Conservation (phyloP, 495 filamentous ascomycete genomes). For the Lichina pygmaea region DNA sequence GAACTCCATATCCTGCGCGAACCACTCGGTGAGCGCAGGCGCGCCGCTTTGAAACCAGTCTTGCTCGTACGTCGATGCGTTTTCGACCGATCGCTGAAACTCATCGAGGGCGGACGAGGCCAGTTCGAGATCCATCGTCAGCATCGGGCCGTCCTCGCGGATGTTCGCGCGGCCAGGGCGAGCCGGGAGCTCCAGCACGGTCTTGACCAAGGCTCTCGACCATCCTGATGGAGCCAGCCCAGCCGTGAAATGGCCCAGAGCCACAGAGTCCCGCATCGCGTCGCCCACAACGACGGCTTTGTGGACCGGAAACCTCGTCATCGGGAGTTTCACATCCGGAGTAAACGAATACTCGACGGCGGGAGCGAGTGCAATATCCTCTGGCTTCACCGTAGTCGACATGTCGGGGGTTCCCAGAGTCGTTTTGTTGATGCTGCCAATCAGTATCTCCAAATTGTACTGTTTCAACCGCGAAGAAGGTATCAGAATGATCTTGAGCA, state of each 20-base stretch:
- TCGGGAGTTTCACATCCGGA: conserved; percentile 25
- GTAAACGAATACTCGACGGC: conserved; percentile 39
- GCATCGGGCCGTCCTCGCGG: not conserved
- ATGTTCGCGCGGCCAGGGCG: conserved; percentile 8
- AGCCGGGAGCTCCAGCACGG: conserved; percentile 24
- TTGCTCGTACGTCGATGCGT: conserved; percentile 42
- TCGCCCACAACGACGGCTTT: conserved; percentile 48
- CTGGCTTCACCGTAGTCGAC: conserved; percentile 12
- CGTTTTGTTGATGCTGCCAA: conserved; percentile 11
- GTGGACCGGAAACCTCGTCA: conserved; percentile 65
- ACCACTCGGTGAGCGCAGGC: conserved; percentile 37
- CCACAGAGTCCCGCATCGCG: conserved; percentile 27
- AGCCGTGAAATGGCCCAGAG: conserved; percentile 20
- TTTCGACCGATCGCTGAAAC: conserved; percentile 38
- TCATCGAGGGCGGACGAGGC: conserved; percentile 29
- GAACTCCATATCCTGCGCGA: conserved; percentile 15
- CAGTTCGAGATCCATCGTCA: conserved; percentile 21
- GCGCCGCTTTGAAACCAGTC: conserved; percentile 48
- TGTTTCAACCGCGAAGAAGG: conserved; percentile 39
- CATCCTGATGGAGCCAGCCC: conserved; percentile 8
- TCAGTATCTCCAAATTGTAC: conserved; percentile 49
- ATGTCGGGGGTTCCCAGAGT: conserved; percentile 21
- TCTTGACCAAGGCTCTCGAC: conserved; percentile 20
- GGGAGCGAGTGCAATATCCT: conserved; percentile 43
- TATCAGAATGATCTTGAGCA: conserved; percentile 30